Percentiles rank a stretch among this genome's conserved stretches.
Evolutionary conservation across 2,329 filamentous ascomycete species (phyloP).

Genomic region (Fusarium neocosmosporiellum): DNA sequence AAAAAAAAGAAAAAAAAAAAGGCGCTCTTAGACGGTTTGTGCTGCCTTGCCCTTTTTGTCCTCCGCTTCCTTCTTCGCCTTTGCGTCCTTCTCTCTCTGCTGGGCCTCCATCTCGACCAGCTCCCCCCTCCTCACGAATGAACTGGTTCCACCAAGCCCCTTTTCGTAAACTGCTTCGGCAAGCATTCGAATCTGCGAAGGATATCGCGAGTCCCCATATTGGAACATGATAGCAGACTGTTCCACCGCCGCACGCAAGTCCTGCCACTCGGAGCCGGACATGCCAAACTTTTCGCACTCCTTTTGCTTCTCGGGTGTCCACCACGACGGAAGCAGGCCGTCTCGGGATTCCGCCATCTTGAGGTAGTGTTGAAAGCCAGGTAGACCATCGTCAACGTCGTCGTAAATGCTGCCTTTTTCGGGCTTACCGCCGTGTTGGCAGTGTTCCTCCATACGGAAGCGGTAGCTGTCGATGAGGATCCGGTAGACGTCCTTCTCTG

Average conservation of each 20-base stretch:
- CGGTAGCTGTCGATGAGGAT: slow-evolving; percentile 62
- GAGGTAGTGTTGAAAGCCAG: slow-evolving; percentile 54
- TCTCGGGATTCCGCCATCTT: slow-evolving; percentile 24
- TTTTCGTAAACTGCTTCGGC: slow-evolving; percentile 53
- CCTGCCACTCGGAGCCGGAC: slow-evolving; percentile 42
- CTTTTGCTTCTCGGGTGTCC: slow-evolving; percentile 51
- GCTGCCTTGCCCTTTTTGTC: background rate
- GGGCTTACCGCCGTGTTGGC: slow-evolving; percentile 40
- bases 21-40: background rate
- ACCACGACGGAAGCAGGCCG: slow-evolving; percentile 58
- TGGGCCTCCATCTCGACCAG: slow-evolving; percentile 38
- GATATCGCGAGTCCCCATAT: slow-evolving; percentile 57
- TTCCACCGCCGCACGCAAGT: slow-evolving; percentile 29
- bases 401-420: slow-evolving; percentile 47
- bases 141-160: slow-evolving; percentile 44
- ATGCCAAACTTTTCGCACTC: slow-evolving; percentile 53
- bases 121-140: slow-evolving; percentile 36
- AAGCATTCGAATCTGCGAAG: slow-evolving; percentile 63
- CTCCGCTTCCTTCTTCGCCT: background rate
- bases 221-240: slow-evolving; percentile 54
- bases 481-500: slow-evolving; percentile 56
- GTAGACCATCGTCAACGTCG: slow-evolving; percentile 31
- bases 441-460: slow-evolving; percentile 55
- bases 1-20: too few relatives aligned
- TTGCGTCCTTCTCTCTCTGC: background rate